Percentiles rank a stretch among this genome's conserved stretches.
phyloP scores from a whole-genome alignment of 1,284 basidiomycete genomes.

The Cutaneotrichosporon sp. region DNA sequence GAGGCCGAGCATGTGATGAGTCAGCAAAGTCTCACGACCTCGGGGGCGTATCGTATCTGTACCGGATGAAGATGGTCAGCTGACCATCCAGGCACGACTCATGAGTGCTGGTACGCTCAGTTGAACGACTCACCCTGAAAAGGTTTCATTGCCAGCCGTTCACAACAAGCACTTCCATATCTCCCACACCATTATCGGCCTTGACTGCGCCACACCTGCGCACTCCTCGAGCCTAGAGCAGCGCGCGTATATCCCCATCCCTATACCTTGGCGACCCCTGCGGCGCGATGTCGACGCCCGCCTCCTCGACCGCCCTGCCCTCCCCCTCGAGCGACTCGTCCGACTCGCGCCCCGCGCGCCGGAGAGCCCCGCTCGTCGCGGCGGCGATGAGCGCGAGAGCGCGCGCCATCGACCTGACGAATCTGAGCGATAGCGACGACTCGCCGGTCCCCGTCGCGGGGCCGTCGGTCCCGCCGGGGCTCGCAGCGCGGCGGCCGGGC shows the following conservation, averaged over 20 bases:
- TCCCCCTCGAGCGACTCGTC: background rate
- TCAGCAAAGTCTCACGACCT: background rate
- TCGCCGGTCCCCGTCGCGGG: background rate
- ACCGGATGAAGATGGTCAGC: background rate
- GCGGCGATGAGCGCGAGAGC: background rate
- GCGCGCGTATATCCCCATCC: background rate
- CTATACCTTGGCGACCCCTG: background rate
- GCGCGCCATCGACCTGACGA: constrained; percentile 20
- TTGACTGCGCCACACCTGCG: background rate
- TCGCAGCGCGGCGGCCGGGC: background rate
- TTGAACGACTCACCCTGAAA: background rate
- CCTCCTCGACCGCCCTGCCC: background rate
- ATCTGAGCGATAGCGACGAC: constrained; percentile 18
- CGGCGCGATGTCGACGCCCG: background rate
- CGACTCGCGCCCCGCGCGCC: background rate
- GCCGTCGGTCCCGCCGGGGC: background rate
- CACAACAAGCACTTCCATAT: background rate
- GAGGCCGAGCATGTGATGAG: background rate
- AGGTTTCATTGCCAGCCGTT: background rate
- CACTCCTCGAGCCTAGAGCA: background rate
- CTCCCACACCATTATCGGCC: background rate
- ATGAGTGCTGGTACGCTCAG: background rate
- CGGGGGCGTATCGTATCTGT: too few species aligned
- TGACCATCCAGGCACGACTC: background rate
- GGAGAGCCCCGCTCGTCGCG: background rate